These are phyloP conservation scores for Penicillium crystallinum DNA, from an alignment of 495 filamentous ascomycete species.

Conservation along the genomic window DNA sequence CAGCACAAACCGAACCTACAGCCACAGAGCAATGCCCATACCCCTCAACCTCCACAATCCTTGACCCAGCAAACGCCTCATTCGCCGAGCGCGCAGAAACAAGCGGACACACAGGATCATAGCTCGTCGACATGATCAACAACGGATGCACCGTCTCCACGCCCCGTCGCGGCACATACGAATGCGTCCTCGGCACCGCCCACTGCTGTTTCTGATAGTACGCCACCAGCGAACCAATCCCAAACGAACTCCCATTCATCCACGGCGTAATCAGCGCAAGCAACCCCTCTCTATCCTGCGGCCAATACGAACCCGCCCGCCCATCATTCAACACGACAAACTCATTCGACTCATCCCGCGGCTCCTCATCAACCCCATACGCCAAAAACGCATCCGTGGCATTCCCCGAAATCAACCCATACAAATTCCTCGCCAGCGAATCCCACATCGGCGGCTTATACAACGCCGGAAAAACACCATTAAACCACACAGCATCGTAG, in stretches of 20 bases:
- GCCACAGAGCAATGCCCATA: constrained; percentile 44
- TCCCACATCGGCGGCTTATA: constrained; percentile 33
- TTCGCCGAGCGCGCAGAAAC: constrained; percentile 33
- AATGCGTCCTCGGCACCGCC: constrained; percentile 33
- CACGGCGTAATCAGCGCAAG: constrained; percentile 3
- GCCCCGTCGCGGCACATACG: constrained; percentile 24
- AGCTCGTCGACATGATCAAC: constrained; percentile 38
- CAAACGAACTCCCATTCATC: constrained; percentile 9
- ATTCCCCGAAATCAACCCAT: constrained; percentile 34
- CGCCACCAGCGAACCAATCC: constrained; percentile 8
- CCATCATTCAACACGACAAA: constrained; percentile 11
- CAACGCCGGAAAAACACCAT: constrained; percentile 34
- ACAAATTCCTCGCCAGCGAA: constrained; percentile 29
- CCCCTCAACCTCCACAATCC: constrained; percentile 36
- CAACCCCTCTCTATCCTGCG: background rate
- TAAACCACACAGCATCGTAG: constrained; percentile 28
- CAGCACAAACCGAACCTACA: constrained; percentile 34
- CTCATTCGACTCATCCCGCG: background rate
- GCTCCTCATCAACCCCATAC: constrained; percentile 14
- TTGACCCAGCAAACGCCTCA: constrained; percentile 33
- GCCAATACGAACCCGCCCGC: constrained; percentile 8
- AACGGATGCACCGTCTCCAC: constrained; percentile 37
- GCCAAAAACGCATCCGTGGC: constrained; percentile 34
- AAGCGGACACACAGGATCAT: constrained; percentile 42
- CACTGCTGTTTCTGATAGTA: constrained; percentile 37